These are phyloP conservation scores for Candida albicans DNA, from an alignment of 1,139 yeast genomes.

Conservation along the genomic window DNA sequence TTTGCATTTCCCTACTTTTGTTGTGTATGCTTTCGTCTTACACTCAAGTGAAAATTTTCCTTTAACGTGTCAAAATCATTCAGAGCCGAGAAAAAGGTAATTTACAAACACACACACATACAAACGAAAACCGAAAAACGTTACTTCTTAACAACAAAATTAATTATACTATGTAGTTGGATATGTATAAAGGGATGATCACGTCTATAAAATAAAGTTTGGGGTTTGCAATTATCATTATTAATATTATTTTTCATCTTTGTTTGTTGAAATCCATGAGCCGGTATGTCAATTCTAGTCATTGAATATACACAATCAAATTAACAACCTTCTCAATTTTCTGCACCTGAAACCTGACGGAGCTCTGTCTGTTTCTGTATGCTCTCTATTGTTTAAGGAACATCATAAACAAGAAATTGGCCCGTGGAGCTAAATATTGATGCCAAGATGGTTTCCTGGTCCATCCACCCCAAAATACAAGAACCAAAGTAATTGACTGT, in stretches of 20 bases:
- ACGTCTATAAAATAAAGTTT: conserved; percentile 5
- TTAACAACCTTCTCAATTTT: too few species aligned
- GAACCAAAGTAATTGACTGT: background rate
- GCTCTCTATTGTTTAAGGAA: background rate
- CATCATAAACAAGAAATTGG: conserved; percentile 3
- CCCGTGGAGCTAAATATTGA: background rate
- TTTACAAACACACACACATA: background rate
- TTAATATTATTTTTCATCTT: background rate
- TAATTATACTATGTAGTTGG: background rate
- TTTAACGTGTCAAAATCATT: conserved; percentile 4
- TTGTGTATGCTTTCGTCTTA: background rate
- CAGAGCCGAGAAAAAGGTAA: background rate
- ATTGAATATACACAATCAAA: too few species aligned
- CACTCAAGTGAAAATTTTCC: conserved; percentile 1
- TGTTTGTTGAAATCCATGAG: background rate
- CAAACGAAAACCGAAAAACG: background rate
- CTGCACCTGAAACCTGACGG: too few species aligned
- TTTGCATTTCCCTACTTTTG: background rate
- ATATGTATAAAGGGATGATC: background rate
- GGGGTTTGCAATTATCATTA: background rate
- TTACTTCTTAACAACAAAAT: background rate
- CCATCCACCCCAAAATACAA: background rate
- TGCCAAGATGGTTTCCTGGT: background rate
- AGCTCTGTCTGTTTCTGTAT: too few species aligned
- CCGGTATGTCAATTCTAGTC: too few species aligned